Conservation (phyloP, 108 stramenopile species). For the Seminavis robusta region DNA sequence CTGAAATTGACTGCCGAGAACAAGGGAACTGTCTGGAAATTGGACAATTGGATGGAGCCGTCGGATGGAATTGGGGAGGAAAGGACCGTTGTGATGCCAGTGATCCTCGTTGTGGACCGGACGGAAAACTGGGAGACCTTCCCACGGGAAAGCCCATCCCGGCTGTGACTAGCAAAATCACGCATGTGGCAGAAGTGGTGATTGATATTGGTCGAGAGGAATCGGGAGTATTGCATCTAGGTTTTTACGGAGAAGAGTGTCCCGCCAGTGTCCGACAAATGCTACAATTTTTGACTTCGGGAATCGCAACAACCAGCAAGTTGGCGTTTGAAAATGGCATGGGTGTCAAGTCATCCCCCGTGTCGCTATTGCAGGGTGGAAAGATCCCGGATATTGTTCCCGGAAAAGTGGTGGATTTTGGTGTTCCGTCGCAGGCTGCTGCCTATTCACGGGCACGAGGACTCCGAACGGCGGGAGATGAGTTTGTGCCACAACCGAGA, state of each 20-base stretch:
- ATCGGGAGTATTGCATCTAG: slow-evolving; percentile 43
- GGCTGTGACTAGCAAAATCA: slow-evolving; percentile 27
- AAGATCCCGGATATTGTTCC: slow-evolving; percentile 47
- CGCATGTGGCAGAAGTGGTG: slow-evolving; percentile 49
- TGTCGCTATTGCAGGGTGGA: slow-evolving; percentile 43
- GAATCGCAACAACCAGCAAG: slow-evolving; percentile 49
- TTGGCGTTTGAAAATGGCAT: slow-evolving; percentile 56
- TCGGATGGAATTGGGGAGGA: slow-evolving; percentile 88
- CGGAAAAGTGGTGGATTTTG: slow-evolving; percentile 60
- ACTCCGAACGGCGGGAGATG: slow-evolving; percentile 18
- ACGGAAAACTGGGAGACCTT: slow-evolving; percentile 49
- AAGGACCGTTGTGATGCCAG: slow-evolving; percentile 79
- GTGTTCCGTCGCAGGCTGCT: slow-evolving; percentile 61
- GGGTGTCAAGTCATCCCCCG: slow-evolving; percentile 38
- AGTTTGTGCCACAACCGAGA: slow-evolving; percentile 63
- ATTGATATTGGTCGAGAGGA: slow-evolving; percentile 59
- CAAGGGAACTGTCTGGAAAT: slow-evolving; percentile 80
- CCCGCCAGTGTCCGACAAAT: slow-evolving; percentile 38
- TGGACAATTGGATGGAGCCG: slow-evolving; percentile 74
- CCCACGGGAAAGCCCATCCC: slow-evolving; percentile 46
- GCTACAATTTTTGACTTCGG: slow-evolving; percentile 52
- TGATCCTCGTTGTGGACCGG: slow-evolving; percentile 68
- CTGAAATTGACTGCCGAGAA: slow-evolving; percentile 60
- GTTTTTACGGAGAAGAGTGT: slow-evolving; percentile 65
- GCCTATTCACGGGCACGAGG: slow-evolving; percentile 55